Evolutionary conservation across 2,329 filamentous ascomycete genomes (phyloP).

Genomic region (Colletotrichum spaethianum): DNA sequence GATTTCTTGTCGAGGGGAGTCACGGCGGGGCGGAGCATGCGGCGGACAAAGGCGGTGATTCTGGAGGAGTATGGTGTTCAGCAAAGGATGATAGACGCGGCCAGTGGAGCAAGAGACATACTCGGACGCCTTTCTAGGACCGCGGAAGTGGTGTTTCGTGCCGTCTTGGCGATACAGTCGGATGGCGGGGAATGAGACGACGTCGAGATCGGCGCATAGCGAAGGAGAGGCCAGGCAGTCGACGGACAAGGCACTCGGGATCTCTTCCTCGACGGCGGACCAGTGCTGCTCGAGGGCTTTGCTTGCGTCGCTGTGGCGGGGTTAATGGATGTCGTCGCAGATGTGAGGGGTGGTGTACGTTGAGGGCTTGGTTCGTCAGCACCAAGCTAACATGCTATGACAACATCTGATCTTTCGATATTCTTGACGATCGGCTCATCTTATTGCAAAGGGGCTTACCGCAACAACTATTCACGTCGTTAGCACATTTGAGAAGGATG

Average conservation of each 20-base stretch:
- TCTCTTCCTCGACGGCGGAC: constrained; percentile 45
- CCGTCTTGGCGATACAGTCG: constrained; percentile 57
- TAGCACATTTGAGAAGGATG: background rate
- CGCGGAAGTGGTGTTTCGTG: constrained; percentile 57
- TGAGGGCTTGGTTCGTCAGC: constrained; percentile 23
- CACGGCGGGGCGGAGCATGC: constrained; percentile 48
- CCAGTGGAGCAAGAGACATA: constrained; percentile 44
- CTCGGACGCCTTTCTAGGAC: constrained; percentile 56
- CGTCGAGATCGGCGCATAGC: constrained; percentile 57
- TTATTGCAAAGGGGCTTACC: constrained; percentile 7
- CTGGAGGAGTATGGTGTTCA: constrained; percentile 41
- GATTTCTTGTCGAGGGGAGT: constrained; percentile 48
- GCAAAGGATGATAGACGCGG: background rate
- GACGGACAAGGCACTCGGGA: constrained; percentile 51
- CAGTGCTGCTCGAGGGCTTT: constrained; percentile 55
- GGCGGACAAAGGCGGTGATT: constrained; percentile 48
- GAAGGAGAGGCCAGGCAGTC: constrained; percentile 55
- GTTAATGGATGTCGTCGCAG: background rate
- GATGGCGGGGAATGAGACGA: constrained; percentile 63
- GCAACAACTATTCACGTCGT: constrained; percentile 20
- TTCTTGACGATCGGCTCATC: background rate
- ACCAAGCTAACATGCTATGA: background rate
- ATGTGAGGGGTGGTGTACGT: constrained; percentile 9
- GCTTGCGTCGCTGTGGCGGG: constrained; percentile 47
- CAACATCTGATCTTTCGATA: background rate